Percentiles rank a stretch among this genome's conserved stretches.
phyloP scores from a whole-genome alignment of 202 grass and related monocot genomes.

The Dendrocalamus latiflorus region DNA sequence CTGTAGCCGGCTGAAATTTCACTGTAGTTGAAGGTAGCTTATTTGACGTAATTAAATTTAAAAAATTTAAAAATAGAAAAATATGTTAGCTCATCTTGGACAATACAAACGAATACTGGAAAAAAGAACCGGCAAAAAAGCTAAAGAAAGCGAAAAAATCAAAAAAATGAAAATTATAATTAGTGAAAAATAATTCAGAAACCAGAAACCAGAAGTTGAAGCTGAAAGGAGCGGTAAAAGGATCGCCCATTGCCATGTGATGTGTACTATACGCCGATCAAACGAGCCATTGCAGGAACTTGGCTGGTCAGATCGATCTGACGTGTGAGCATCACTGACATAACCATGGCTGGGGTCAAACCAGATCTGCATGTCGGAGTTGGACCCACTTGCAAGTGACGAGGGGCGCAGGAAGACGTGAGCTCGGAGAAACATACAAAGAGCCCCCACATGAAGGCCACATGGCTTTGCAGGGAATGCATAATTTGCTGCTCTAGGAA shows the following conservation, averaged over 20 bases:
- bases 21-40: no score
- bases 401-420: neutral
- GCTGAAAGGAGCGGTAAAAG: no score
- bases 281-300: neutral
- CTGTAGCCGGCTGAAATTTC: no score
- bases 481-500: neutral
- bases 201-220: no score
- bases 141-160: no score
- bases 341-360: neutral
- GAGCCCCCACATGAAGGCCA: conserved; percentile 17
- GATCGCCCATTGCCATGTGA: neutral
- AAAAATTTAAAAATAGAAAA: no score
- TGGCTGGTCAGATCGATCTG: neutral
- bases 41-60: no score
- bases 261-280: neutral
- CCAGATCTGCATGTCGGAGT: conserved; percentile 15
- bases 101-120: no score
- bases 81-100: no score
- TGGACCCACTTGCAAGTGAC: neutral
- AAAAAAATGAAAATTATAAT: no score
- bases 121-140: no score
- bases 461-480: conserved; percentile 10
- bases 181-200: no score
- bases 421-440: conserved; percentile 20
- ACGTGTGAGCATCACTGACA: conserved; percentile 18